Percentiles rank a stretch among this genome's conserved stretches.
These are phyloP conservation scores for Powellomyces hirtus DNA, from an alignment of 192 early-diverging fungal species.

Conservation along the genomic window DNA sequence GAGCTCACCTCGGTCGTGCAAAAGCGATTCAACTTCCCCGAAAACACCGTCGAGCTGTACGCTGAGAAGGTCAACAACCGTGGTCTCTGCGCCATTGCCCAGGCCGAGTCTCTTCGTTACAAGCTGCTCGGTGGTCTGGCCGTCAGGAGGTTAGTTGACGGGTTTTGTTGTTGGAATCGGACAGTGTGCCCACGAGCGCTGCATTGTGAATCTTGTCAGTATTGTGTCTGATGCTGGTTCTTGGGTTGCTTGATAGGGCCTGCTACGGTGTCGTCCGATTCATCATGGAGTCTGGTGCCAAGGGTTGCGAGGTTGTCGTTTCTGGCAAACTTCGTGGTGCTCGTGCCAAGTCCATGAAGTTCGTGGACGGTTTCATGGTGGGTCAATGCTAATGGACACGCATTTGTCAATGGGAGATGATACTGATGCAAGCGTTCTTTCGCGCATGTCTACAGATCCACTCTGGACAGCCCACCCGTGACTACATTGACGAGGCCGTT, in stretches of 20 bases:
- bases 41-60: slow-evolving; percentile 97
- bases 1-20: slow-evolving; percentile 97
- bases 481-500: slow-evolving; percentile 93
- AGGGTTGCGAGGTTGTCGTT: slow-evolving; percentile 98
- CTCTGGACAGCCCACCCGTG: slow-evolving; percentile 96
- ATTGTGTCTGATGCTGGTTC: too few species aligned
- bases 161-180: too few species aligned
- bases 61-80: slow-evolving; percentile 96
- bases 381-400: not conserved
- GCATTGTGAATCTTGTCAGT: too few species aligned
- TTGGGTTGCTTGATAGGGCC: too few species aligned
- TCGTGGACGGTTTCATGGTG: slow-evolving; percentile 97
- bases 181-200: too few species aligned
- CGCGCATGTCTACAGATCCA: slow-evolving; percentile 61
- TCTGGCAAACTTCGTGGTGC: slow-evolving; percentile 99
- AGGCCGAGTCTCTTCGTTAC: slow-evolving; percentile 97
- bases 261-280: slow-evolving; percentile 98
- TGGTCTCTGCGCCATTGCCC: slow-evolving; percentile 97
- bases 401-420: not conserved
- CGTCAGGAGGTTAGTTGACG: too few species aligned
- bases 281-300: slow-evolving; percentile 98
- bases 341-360: slow-evolving; percentile 99
- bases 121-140: slow-evolving; percentile 96
- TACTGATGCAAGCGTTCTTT: not conserved
- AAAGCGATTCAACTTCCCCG: slow-evolving; percentile 99